Base-by-base conservation (phyloP, 768 basidiomycete species). In the Gymnopilus junonius region DNA sequence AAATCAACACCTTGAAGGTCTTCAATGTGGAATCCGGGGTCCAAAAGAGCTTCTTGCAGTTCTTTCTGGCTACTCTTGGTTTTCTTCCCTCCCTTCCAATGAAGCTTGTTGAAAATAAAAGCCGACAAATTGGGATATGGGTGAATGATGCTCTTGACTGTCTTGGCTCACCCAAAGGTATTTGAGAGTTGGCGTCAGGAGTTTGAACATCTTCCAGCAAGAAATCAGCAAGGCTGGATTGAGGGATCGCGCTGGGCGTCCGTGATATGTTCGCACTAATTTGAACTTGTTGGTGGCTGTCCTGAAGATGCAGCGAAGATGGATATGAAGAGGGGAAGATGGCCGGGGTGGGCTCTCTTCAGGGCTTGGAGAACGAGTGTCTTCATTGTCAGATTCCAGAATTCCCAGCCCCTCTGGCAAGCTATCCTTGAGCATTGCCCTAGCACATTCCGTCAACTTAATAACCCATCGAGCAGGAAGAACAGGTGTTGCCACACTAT, bases 101-200 rank as follows among this genome's bases (percentile, higher is more conserved):
- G 63, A 62, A 65, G 68, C 31, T 63, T 50, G 34, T 71, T 71
- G 58, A 70, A 66, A n/a, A 66, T 45, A 54, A 72, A 72, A 0
- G 70, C 63, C 12, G 63, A 68, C 8, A 66, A 21, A 50, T 71
- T 72, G 4, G 67, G 71, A 55, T 73, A 72, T 8, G 70, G 71
- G 61, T 63, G 61, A 54, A 71, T 71, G 57, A 71, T 69, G 27
- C 59, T 43, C 32, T 55, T 31, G 31, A 64, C 34, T 35, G 37
- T 63, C 43, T 45, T 50, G 8, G 10, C 42, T 58, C 43, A 21
- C 17, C 14, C 20, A n/a, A 15, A 42, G 45, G 25, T 42, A 2
- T 17, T 34, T 37, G 37, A 55, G 29, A 6, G 34, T 37, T 21
- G 40, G 32, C 20, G 12, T 20, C 27, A 25, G 56, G 58, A 23